Base-by-base conservation (phyloP, 257 asterid species). In the Buddleja alternifolia region DNA sequence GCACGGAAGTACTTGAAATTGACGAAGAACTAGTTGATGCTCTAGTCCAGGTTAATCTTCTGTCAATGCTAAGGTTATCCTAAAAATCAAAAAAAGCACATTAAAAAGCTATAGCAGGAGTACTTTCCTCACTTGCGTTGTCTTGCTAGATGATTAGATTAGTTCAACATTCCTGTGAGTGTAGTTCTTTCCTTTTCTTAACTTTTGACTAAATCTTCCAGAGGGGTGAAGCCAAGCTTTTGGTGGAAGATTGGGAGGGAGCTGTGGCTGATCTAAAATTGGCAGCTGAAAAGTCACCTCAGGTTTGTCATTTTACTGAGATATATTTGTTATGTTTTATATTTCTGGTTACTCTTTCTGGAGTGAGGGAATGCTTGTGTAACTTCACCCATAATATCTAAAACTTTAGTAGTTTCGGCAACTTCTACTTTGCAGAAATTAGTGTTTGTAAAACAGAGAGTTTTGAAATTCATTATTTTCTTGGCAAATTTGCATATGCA, bases 221-320 rank as follows among this genome's bases (percentile, higher is more conserved):
- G 95, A 93, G 98, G 67, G 97, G 95, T 61, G 97, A 93, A 86
- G 95, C 97, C 25, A 93, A 90, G 80, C 93, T 90, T 78, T 79
- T 90, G 71, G 67, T 78, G 52, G 98, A 93, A 82, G 96, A 93
- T 67, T 90, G 97, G 97, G 98, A 93, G 70, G 96, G 95, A 76
- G 97, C 98, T 73, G 93, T 85, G 37, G 95, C 93, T 36, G 98
- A 93, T 73, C 48, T 93, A 68, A 93, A 88, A 85, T 77, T 83
- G 59, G 96, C 97, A 16, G 91, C 94, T 39, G 98, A 93, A 75
- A 93, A 83, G 83, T 86, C 92, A 60, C 96, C 98, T 32, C 97
- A 93, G 97, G 97, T 90, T 69, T 72, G 83, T 71, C 25, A 50
- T 23, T 47, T 14, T 51, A 44, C 67, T 24, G 11, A n/a, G 46